phyloP scores from a whole-genome alignment of 192 early-diverging fungal genomes.

The Coemansia interrupta region DNA sequence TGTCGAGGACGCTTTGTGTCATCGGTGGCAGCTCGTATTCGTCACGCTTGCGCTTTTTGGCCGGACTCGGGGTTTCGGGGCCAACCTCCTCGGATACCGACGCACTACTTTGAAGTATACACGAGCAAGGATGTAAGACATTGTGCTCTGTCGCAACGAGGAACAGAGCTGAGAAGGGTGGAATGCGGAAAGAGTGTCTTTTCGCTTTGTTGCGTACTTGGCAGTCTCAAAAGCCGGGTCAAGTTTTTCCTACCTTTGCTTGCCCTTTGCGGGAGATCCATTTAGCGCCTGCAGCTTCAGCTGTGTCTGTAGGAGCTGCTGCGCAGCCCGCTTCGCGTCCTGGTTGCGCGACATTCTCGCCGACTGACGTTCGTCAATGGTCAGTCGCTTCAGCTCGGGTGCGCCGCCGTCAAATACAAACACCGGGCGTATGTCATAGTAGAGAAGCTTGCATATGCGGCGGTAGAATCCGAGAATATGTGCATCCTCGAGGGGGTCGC shows the following conservation, averaged over 20 bases:
- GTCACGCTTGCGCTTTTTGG: constrained; percentile 54
- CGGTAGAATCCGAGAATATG: constrained; percentile 93
- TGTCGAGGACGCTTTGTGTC: constrained; percentile 19
- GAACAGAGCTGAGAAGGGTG: too few species aligned
- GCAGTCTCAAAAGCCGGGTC: too few species aligned
- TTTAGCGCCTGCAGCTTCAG: constrained; percentile 68
- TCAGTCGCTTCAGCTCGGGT: constrained; percentile 78
- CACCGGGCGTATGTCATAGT: constrained; percentile 83
- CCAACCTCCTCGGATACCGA: not conserved
- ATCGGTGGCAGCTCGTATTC: constrained; percentile 47
- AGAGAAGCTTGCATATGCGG: constrained; percentile 90
- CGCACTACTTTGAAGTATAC: not conserved
- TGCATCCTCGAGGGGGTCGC: constrained; percentile 74
- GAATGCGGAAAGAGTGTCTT: not conserved
- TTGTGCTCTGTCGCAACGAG: too few species aligned
- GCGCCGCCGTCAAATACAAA: constrained; percentile 97
- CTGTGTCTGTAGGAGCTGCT: constrained; percentile 77
- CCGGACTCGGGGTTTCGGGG: constrained; percentile 15
- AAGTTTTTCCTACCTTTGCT: not conserved
- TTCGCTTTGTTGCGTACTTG: not conserved
- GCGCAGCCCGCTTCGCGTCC: constrained; percentile 70
- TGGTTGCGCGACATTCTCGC: constrained; percentile 32
- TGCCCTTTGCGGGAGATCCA: not conserved
- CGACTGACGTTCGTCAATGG: constrained; percentile 33
- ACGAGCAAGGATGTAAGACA: not conserved